Percentiles rank a stretch among this genome's conserved stretches.
Evolutionary conservation across 139 green algal species (phyloP).

Genomic region (Dunaliella primolecta): DNA sequence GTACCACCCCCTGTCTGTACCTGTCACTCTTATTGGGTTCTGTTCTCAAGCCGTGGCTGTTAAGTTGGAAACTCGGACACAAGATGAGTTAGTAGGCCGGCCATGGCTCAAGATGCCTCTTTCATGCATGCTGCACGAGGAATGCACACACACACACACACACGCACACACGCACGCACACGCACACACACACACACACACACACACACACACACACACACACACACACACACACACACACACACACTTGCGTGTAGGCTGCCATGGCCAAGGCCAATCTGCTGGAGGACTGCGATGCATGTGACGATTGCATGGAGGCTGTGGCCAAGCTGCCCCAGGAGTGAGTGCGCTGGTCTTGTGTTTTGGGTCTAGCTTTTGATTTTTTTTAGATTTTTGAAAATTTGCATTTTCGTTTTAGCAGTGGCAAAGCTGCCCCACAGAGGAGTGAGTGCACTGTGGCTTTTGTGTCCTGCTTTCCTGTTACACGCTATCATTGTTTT

Average conservation of each 20-base stretch:
- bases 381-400: not conserved
- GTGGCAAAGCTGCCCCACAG: not conserved
- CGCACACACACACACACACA: too few relatives aligned
- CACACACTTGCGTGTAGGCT: constrained; percentile 21
- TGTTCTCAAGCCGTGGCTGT: not conserved
- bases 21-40: not conserved
- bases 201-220: not conserved
- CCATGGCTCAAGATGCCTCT: too few relatives aligned
- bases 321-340: constrained; percentile 19
- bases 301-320: constrained; percentile 42
- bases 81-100: too few relatives aligned
- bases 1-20: not conserved
- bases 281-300: constrained; percentile 61
- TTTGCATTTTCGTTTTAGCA: not conserved
- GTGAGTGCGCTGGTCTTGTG: not conserved
- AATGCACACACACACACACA: too few relatives aligned
- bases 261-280: constrained; percentile 79
- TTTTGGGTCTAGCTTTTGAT: not conserved
- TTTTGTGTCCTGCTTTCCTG: too few relatives aligned
- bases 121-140: too few relatives aligned
- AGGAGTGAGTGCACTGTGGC: not conserved
- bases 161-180: too few relatives aligned
- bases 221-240: not conserved
- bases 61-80: too few relatives aligned
- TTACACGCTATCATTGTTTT: too few relatives aligned